Evolutionary conservation across 2,329 filamentous ascomycete genomes (phyloP).

Genomic region (Ophiostoma ips): DNA sequence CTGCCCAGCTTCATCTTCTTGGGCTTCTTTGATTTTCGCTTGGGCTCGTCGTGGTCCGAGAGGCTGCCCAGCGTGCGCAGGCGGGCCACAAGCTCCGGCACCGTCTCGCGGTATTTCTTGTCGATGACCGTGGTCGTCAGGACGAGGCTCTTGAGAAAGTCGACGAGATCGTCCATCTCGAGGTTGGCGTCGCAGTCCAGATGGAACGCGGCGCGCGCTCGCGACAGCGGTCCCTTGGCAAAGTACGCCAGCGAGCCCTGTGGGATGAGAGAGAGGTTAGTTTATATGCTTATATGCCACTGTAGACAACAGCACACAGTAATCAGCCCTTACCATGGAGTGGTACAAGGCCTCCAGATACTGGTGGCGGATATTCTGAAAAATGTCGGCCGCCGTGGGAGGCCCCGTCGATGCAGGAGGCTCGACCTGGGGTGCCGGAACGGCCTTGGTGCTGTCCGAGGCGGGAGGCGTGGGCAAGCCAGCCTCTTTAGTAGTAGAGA

Average conservation of each 20-base stretch:
- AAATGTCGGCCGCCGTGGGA: conserved; percentile 36
- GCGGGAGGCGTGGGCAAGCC: conserved; percentile 6
- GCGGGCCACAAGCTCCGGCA: conserved; percentile 46
- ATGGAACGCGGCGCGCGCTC: conserved; percentile 58
- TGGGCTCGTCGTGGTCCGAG: conserved; percentile 31
- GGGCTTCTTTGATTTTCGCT: conserved; percentile 31
- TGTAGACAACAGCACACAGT: too few species aligned
- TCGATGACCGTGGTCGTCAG: conserved; percentile 55
- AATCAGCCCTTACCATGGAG: conserved; percentile 38
- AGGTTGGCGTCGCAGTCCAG: conserved; percentile 45
- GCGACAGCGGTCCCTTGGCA: conserved; percentile 65
- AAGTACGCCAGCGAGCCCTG: conserved; percentile 71
- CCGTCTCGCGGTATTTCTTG: conserved; percentile 63
- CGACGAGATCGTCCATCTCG: conserved; percentile 48
- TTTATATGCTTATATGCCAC: conserved; percentile 29
- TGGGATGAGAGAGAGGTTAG: not conserved
- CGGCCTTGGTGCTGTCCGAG: conserved; percentile 2
- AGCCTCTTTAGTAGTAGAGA: not conserved
- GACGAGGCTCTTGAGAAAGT: conserved; percentile 56
- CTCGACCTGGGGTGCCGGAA: not conserved
- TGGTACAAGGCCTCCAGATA: conserved; percentile 49
- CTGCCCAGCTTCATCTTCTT: conserved; percentile 55
- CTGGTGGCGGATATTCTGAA: conserved; percentile 42
- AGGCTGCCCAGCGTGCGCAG: conserved; percentile 43
- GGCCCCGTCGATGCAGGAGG: conserved; percentile 13